Base-by-base conservation (phyloP, 164 flowering plant species). In the Houttuynia cordata region DNA sequence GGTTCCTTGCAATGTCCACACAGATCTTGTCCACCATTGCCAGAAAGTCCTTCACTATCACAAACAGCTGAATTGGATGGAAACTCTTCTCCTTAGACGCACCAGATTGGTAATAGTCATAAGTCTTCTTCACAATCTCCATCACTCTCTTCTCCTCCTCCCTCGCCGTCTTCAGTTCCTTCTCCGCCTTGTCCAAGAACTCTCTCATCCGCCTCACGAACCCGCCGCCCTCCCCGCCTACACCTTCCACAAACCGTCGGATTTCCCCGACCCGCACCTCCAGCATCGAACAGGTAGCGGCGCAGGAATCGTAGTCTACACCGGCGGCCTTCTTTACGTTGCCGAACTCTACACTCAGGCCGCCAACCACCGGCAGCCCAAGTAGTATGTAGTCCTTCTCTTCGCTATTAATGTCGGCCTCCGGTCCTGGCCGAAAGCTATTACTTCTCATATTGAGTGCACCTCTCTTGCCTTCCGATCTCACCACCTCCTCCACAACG, bases 401-500 rank as follows among this genome's bases (percentile, higher is more conserved):
- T 65, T 68, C 18, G 80, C 82, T 37, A 75, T 84, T 54, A 73
- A 70, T 23, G 64, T 24, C 8, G 21, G 37, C 25, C n/a, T n/a
- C n/a, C 4, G 14, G 22, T 19, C 71, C 72, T n/a, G 74, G 51
- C 51, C 14, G 63, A 1, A 59, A 30, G 63, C 50, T 64, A 24
- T 49, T 60, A 55, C 67, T 71, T 39, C 63, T 72, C 42, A 76
- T n/a, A 4, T 62, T 82, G 59, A 82, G 49, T 19, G 73, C 75
- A 55, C 85, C 73, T 0, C 86, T 83, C 65, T 75, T 85, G 10
- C 97, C 97, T 60, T 87, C 88, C 8, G 82, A 72, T 10, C 82
- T 63, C 24, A 83, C 84, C 9, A 90, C 93, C 68, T 87, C 83
- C 70, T 85, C 83, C 19, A 90, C 91, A 0, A 90, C 89, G 66